These are phyloP conservation scores for Allomyces macrogynus DNA, from an alignment of 192 early-diverging fungal genomes.

Conservation along the genomic window DNA sequence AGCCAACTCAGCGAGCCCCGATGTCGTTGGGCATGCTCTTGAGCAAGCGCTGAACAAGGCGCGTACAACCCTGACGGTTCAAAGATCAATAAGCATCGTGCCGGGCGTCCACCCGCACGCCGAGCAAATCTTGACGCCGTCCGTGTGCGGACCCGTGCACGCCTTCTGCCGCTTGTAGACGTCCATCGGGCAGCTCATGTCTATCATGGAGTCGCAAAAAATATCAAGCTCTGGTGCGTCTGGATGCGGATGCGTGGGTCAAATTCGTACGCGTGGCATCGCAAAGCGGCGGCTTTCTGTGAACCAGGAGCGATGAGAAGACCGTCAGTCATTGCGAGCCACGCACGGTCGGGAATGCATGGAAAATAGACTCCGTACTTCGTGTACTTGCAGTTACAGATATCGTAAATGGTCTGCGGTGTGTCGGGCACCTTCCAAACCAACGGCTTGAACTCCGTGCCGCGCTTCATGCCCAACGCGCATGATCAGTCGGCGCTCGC, in stretches of 20 bases:
- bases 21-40: no score
- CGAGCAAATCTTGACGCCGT: background rate
- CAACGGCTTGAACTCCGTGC: background rate
- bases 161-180: background rate
- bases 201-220: background rate
- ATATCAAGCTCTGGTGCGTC: no score
- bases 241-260: background rate
- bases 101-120: background rate
- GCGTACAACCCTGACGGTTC: background rate
- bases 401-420: background rate
- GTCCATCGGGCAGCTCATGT: background rate
- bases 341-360: no score
- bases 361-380: background rate
- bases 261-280: background rate
- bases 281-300: background rate
- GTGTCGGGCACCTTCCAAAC: background rate
- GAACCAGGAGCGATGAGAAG: no score
- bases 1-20: no score
- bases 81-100: background rate
- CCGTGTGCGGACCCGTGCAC: background rate
- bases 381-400: background rate
- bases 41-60: no score
- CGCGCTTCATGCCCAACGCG: background rate
- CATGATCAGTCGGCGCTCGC: no score
- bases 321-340: no score